A percentile compares a stretch with the other conserved stretches of the same genome.
Evolutionary conservation across 2,329 filamentous ascomycete species (phyloP).

Genomic region (Pezicula neosporulosa): DNA sequence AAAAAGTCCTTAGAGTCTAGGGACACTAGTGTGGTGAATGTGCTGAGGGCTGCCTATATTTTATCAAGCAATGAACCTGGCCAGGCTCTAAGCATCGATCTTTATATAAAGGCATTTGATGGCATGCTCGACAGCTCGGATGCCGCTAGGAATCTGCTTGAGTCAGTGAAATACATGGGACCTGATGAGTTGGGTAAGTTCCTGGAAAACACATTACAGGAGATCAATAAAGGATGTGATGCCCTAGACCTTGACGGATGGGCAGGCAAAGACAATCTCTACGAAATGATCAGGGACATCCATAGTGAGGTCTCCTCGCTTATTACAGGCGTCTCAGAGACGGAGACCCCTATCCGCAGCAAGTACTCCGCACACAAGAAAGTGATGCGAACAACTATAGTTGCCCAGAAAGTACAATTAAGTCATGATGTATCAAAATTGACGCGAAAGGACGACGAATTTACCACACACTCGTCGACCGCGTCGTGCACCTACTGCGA

Average conservation of each 20-base stretch:
- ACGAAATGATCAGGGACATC: conserved; percentile 24
- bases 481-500: conserved; percentile 47
- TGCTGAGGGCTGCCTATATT: conserved; percentile 49
- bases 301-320: conserved; percentile 45
- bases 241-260: conserved; percentile 22
- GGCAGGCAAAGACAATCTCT: conserved; percentile 24
- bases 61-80: conserved; percentile 27
- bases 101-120: conserved; percentile 60
- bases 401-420: conserved; percentile 78
- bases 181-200: conserved; percentile 44
- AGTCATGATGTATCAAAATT: conserved; percentile 71
- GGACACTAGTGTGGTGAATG: conserved; percentile 34
- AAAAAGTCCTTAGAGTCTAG: conserved; percentile 29
- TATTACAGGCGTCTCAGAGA: conserved; percentile 38
- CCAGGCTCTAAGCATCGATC: conserved; percentile 30
- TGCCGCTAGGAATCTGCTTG: conserved; percentile 40
- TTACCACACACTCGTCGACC: conserved; percentile 61
- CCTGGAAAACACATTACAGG: conserved; percentile 37
- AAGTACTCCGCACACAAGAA: conserved; percentile 71
- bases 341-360: conserved; percentile 58
- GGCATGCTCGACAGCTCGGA: conserved; percentile 49
- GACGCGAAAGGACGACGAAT: conserved; percentile 66
- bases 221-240: conserved; percentile 15
- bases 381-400: conserved; percentile 71
- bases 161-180: conserved; percentile 56